Evolutionary conservation across 2,329 filamentous ascomycete genomes (phyloP).

Genomic region (Microascus cirrosus): DNA sequence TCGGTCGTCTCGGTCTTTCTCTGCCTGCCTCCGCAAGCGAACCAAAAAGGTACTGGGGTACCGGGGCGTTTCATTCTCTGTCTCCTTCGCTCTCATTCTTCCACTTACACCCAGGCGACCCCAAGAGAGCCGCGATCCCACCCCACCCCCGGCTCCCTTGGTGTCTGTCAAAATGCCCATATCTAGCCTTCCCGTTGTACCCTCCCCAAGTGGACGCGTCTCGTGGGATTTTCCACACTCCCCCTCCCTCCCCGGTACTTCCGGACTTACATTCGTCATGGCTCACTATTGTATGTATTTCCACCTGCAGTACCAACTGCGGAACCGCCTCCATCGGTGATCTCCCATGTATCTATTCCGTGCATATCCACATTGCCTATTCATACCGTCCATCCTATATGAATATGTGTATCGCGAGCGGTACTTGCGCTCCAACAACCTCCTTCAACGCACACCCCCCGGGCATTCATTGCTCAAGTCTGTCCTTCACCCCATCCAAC

Average conservation of each 20-base stretch:
- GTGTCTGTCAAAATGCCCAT: not conserved
- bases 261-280: not conserved
- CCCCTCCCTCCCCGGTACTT: not conserved
- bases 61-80: not conserved
- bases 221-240: not conserved
- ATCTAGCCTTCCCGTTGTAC: not conserved
- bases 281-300: not conserved
- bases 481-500: not conserved
- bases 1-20: conserved; percentile 1
- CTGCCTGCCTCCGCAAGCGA: not conserved
- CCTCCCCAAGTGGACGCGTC: not conserved
- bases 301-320: not conserved
- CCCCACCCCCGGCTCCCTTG: no score
- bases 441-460: not conserved
- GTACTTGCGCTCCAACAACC: not conserved
- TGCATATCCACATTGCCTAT: not conserved
- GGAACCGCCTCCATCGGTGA: not conserved
- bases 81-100: not conserved
- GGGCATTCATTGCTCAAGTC: not conserved
- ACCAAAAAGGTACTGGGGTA: not conserved
- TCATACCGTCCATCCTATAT: not conserved
- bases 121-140: no score
- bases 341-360: not conserved
- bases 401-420: not conserved
- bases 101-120: not conserved